phyloP scores from a whole-genome alignment of 2,329 filamentous ascomycete species.

The Trichoderma afroharzianum region DNA sequence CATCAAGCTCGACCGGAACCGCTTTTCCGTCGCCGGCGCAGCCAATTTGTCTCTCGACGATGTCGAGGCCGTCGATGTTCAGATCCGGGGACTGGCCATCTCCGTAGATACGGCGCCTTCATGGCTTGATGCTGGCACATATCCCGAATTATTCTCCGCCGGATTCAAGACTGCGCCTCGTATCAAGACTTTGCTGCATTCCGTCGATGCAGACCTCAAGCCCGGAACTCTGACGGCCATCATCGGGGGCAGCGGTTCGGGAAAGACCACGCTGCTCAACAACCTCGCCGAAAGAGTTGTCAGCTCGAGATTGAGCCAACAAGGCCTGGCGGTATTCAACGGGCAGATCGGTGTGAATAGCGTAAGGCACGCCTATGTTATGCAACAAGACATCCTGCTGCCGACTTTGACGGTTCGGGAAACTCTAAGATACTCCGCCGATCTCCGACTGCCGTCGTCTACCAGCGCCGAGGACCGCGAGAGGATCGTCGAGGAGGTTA shows the following conservation, averaged over 20 bases:
- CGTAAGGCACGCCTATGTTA: conserved; percentile 65
- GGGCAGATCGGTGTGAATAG: conserved; percentile 48
- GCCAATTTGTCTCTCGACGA: conserved; percentile 44
- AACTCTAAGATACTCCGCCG: conserved; percentile 69
- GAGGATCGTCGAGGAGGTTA: conserved; percentile 70
- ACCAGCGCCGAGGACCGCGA: conserved; percentile 56
- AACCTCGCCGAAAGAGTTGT: conserved; percentile 66
- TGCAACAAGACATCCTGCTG: conserved; percentile 72
- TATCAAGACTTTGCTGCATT: conserved; percentile 56
- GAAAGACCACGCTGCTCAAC: conserved; percentile 70
- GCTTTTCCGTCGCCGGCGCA: conserved; percentile 32
- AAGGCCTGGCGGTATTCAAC: conserved; percentile 61
- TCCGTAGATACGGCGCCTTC: conserved; percentile 57
- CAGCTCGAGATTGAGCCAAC: conserved; percentile 48
- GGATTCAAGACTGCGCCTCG: conserved; percentile 36
- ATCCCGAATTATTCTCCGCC: conserved; percentile 38
- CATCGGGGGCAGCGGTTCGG: conserved; percentile 69
- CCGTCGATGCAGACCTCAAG: conserved; percentile 60
- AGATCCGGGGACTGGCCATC: conserved; percentile 52
- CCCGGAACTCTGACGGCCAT: conserved; percentile 70
- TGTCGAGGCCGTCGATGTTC: conserved; percentile 54
- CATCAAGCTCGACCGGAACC: conserved; percentile 19
- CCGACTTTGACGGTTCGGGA: conserved; percentile 73
- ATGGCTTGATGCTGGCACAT: conserved; percentile 46
- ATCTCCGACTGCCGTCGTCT: conserved; percentile 63